Evolutionary conservation across 73 alveolate species (phyloP), one percentile per base, ranked within the genome.

Genomic region (Uronychia binucleata): DNA sequence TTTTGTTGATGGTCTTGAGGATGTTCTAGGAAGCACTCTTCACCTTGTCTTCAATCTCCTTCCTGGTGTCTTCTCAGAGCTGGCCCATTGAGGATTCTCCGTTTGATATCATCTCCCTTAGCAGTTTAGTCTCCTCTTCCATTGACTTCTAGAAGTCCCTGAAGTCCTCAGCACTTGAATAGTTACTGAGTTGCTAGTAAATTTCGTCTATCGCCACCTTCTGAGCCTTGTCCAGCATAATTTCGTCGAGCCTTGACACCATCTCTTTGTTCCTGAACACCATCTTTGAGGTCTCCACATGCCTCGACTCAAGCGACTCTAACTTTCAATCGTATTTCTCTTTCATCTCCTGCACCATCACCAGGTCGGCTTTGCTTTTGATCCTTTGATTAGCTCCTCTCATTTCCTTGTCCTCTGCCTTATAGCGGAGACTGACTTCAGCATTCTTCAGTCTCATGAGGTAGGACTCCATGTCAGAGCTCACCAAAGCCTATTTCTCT

Each of bases 41-140:
- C n/a, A 83, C 85, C 1, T 81, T 85, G 32, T 59, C n/a, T 31
- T 83, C 79, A 1, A 83, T 74, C 30, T 83, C 85, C 75, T 33
- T 75, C 19, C 32, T 34, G 31, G 75, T 83, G 1, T 32, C 33
- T 1, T 83, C 90, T 31, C 31, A 11, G 67, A 11, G 19, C 5
- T 46, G 5, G 67, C 19, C 19, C 19, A 19, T 46, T 46, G 5
- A 11, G 67, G 5, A 5, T 19, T 11, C 67, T 46, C 5, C 19
- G 5, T 46, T 19, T 46, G n/a, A 46, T 46, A 46, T 46, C 19
- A 11, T 19, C 19, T 46, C n/a, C 19, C 19, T 11, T 46, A 11
- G 67, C 19, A 11, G 67, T 46, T 46, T 5, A 19, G 5, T 46
- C 19, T 46, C 67, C 19, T 46, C 67, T 19, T 46, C 67, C 67